Conservation (phyloP, 345 rosid species). For the Capsella bursapastoris region DNA sequence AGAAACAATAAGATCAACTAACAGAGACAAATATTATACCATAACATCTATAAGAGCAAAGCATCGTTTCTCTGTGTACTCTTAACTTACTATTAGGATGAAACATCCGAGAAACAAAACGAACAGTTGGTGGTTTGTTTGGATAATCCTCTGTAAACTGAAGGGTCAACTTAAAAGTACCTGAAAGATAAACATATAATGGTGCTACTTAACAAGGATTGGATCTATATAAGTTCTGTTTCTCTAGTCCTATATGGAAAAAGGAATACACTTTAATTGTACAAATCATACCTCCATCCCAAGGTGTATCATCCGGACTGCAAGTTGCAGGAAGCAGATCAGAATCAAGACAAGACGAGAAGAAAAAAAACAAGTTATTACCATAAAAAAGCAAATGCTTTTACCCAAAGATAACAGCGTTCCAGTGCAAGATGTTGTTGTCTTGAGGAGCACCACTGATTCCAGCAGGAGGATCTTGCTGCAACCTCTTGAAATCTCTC, state of each 20-base stretch:
- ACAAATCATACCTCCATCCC: conserved; percentile 59
- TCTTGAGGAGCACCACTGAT: conserved; percentile 69
- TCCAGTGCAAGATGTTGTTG: conserved; percentile 64
- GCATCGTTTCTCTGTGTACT: neutral
- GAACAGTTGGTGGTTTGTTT: conserved; percentile 66
- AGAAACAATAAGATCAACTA: neutral
- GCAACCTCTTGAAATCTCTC: conserved; percentile 70
- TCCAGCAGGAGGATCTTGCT: conserved; percentile 66
- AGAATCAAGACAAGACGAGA: neutral
- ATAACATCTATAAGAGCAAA: neutral
- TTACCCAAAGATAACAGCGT: conserved; percentile 69
- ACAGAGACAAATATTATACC: neutral
- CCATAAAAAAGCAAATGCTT: neutral
- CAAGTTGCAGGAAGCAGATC: conserved; percentile 18
- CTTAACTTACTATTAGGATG: conserved; percentile 64
- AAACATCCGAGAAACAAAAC: conserved; percentile 70
- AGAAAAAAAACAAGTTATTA: neutral
- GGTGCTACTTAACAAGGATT: neutral
- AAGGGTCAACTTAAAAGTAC: conserved; percentile 63
- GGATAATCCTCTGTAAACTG: conserved; percentile 70
- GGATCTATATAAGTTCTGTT: conserved; percentile 6
- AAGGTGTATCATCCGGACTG: conserved; percentile 70
- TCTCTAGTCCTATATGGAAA: neutral
- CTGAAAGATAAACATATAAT: conserved; percentile 34
- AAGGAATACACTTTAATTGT: neutral